Base-by-base conservation (phyloP, 306 rosid species). In the Urtica urens region DNA sequence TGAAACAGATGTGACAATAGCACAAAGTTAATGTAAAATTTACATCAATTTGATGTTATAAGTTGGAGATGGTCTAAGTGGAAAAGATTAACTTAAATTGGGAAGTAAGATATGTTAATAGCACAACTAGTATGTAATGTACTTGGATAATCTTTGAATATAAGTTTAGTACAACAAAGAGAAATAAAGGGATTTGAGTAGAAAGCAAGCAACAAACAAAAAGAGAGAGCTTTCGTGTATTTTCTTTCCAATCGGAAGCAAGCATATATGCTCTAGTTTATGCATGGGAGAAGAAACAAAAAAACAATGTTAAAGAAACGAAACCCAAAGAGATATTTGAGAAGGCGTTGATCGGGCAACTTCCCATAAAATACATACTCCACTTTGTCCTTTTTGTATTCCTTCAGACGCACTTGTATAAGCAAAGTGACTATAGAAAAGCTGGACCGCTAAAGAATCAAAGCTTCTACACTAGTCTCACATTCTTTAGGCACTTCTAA, bases 161-260 rank as follows among this genome's bases (percentile, higher is more conserved):
- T n/a, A n/a, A n/a, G n/a, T n/a, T n/a, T n/a, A n/a, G n/a, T n/a
- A 15, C 7, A 35, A 16, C 23, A 60, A 46, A 58, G 12, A 41
- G 16, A n/a, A 1, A 25, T n/a, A 37, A 30, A 57, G 61, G 51
- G 66, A 63, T 62, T 80, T 73, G 90, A 80, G 86, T 80, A 51
- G 86, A 84, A 80, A 84, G 81, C 77, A 84, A 84, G 94, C 81
- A 84, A 84, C 66, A 58, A 11, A 7, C 2, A 51, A 55, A 74
- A 73, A 71, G 54, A 18, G 14, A 54, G 64, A 48, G 47, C 66
- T n/a, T 14, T 55, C 72, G 70, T 64, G 33, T 53, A 60, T 81
- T 77, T 80, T n/a, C n/a, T n/a, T 75, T 67, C 43, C 39, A 40
- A 68, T 65, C 60, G 27, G 77, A 84, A 84, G 95, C 83, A 84